Percentiles rank a stretch among this genome's conserved stretches.
phyloP scores from a whole-genome alignment of 305 asterid genomes.

The Nicotiana rustica region DNA sequence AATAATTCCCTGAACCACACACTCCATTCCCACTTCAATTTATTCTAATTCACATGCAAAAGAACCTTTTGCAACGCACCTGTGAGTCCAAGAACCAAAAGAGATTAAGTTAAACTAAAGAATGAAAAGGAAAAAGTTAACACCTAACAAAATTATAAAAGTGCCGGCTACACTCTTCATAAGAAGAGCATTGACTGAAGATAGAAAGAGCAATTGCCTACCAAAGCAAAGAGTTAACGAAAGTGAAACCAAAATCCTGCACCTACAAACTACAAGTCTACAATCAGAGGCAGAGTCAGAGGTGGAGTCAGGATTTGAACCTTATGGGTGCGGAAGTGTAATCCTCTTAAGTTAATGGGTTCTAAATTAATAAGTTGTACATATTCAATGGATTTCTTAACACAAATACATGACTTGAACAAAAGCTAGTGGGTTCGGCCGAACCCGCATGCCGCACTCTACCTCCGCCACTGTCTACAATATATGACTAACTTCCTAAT shows the following conservation, averaged over 20 bases:
- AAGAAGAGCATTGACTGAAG: background rate
- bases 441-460: too few species aligned
- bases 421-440: too few species aligned
- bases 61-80: background rate
- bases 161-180: background rate
- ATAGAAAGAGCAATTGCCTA: background rate
- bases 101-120: background rate
- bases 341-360: too few species aligned
- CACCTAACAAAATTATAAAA: background rate
- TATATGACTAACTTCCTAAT: background rate
- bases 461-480: background rate
- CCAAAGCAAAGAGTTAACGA: background rate
- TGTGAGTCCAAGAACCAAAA: background rate
- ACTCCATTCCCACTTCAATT: slow-evolving; percentile 62
- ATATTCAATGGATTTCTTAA: too few species aligned
- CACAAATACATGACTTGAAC: too few species aligned
- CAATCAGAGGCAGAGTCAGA: too few species aligned
- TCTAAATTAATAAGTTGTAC: too few species aligned
- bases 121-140: background rate
- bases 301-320: too few species aligned
- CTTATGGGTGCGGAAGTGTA: too few species aligned
- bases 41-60: background rate
- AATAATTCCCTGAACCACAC: slow-evolving; percentile 94
- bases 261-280: background rate
- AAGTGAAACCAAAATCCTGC: background rate